Evolutionary conservation across 2,329 filamentous ascomycete genomes (phyloP).

Genomic region (Colletotrichum truncatum): DNA sequence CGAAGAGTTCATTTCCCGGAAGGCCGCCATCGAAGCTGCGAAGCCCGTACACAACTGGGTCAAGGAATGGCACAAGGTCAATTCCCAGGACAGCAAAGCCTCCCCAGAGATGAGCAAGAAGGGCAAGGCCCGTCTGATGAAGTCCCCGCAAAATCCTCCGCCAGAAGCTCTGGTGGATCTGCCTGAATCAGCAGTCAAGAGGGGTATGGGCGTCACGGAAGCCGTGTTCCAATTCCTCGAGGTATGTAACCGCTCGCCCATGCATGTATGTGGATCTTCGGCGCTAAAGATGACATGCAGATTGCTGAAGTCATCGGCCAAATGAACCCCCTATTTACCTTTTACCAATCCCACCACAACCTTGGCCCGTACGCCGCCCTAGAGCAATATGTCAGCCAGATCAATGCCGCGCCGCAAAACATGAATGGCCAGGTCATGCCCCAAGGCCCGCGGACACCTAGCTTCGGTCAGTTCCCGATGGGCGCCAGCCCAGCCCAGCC

Average conservation of each 20-base stretch:
- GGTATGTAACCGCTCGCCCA: slow-evolving; percentile 47
- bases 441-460: slow-evolving; percentile 61
- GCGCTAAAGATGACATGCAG: slow-evolving; percentile 47
- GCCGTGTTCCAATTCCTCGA: slow-evolving; percentile 72
- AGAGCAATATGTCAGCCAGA: slow-evolving; percentile 66
- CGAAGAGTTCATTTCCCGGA: slow-evolving; percentile 85
- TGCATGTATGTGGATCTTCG: slow-evolving; percentile 1
- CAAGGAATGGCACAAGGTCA: slow-evolving; percentile 71
- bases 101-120: slow-evolving; percentile 77
- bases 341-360: slow-evolving; percentile 62
- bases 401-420: slow-evolving; percentile 48
- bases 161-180: slow-evolving; percentile 66
- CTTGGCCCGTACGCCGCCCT: slow-evolving; percentile 67
- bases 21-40: slow-evolving; percentile 68
- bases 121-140: slow-evolving; percentile 65
- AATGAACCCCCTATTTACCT: slow-evolving; percentile 71
- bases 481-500: slow-evolving; percentile 67
- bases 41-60: slow-evolving; percentile 71
- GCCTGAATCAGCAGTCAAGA: slow-evolving; percentile 66
- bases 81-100: slow-evolving; percentile 63
- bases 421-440: slow-evolving; percentile 60
- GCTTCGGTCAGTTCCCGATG: slow-evolving; percentile 66
- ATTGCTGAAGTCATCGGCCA: slow-evolving; percentile 73
- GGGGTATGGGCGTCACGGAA: slow-evolving; percentile 66
- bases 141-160: slow-evolving; percentile 66